Base-by-base conservation (phyloP, 495 filamentous ascomycete genomes). In the Aeminium ludgeri region DNA sequence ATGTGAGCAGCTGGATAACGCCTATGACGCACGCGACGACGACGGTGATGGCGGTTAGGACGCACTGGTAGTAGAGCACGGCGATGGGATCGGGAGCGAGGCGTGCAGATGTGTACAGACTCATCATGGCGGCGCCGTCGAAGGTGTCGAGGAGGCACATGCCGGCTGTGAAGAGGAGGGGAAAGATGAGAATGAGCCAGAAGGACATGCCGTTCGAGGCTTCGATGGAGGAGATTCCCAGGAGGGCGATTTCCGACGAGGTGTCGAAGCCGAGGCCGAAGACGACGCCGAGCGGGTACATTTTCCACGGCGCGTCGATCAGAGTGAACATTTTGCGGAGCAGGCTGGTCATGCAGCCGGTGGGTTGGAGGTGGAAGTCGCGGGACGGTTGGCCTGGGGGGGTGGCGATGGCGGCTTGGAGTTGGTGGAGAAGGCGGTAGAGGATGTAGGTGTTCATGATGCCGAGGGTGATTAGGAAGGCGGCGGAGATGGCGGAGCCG, bases 251-350 rank as follows among this genome's bases (percentile, higher is more conserved):
- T 58, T 97, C 89, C 13, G 80, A 87, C 27, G 82, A 91, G 0
- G 89, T 95, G 59, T 97, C 89, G 57, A 97, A 97, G 1, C 89
- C 89, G 8, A 95, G 65, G 12, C 89, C 89, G 59, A 97, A 97
- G 16, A 95, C 55, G 2, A 93, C 65, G 3, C 87, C 87, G 3
- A 96, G 62, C 4, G 85, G 84, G 55, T 92, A 79, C 87, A 95
- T 97, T 59, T 97, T 97, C 89, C 89, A 97, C 0, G 86, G 83
- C 4, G 79, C 62, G 56, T 97, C 82, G 54, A 97, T 78, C 16
- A 92, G 56, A 44, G 71, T 76, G 62, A 95, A 93, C 59, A 86
- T 62, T 38, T 66, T 74, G 47, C 78, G 73, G 36, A 94, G 73
- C 8, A 93, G 48, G 2, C 60, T 61, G 39, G 78, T 78, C 34